A percentile compares a stretch with the other conserved stretches of the same genome.
phyloP scores from a whole-genome alignment of 1,284 basidiomycete genomes.

The Ceratobasidium sp. region DNA sequence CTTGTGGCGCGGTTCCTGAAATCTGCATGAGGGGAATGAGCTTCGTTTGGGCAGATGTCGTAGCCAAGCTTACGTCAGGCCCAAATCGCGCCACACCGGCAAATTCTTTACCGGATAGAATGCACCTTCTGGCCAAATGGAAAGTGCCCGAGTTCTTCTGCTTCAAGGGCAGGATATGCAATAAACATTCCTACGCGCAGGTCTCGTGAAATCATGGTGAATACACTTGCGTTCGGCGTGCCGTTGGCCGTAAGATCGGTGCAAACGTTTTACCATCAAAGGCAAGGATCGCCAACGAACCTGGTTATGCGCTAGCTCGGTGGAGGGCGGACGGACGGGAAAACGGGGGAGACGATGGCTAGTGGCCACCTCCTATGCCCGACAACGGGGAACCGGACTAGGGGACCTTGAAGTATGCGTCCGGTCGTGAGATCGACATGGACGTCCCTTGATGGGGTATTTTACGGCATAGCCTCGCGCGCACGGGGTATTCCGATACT shows the following conservation, averaged over 20 bases:
- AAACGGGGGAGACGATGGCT: neutral
- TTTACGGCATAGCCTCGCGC: conserved; percentile 5
- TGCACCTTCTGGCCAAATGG: neutral
- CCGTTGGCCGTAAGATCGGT: neutral
- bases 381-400: neutral
- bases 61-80: neutral
- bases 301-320: neutral
- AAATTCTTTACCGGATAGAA: neutral
- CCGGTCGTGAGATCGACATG: neutral
- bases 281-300: neutral
- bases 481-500: neutral
- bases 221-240: neutral
- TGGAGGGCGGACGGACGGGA: neutral
- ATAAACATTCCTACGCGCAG: neutral
- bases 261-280: neutral
- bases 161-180: neutral
- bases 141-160: neutral
- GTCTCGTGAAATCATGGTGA: neutral
- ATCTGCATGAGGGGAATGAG: neutral
- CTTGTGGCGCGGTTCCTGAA: conserved; percentile 12
- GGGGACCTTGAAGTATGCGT: neutral
- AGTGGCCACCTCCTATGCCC: conserved; percentile 15
- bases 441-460: neutral
- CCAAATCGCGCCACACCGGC: conserved; percentile 3
- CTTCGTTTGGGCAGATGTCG: neutral